A percentile compares a stretch with the other conserved stretches of the same genome.
phyloP scores from a whole-genome alignment of 257 asterid species.

The Jacaranda copaia region DNA sequence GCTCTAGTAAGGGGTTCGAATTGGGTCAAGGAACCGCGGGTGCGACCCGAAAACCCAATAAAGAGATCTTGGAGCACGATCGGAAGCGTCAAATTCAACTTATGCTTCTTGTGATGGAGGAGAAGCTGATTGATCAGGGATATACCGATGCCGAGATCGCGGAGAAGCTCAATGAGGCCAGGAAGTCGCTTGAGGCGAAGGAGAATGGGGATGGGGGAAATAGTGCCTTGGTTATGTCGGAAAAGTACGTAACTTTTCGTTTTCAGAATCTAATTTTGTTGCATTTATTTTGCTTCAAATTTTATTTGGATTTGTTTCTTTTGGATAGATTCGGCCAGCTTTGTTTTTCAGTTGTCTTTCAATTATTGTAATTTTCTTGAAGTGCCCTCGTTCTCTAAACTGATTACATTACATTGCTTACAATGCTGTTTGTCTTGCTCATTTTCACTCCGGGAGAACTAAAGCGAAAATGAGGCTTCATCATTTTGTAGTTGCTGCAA shows the following conservation, averaged over 20 bases:
- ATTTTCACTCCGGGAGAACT: too few species aligned
- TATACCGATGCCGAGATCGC: conserved; percentile 76
- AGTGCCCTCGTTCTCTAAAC: too few species aligned
- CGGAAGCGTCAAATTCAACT: conserved; percentile 89
- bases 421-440: too few species aligned
- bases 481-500: too few species aligned
- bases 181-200: conserved; percentile 64
- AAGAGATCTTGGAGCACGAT: conserved; percentile 88
- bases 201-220: conserved; percentile 47
- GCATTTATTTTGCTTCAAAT: not conserved
- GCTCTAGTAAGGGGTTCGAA: conserved; percentile 60
- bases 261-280: not conserved
- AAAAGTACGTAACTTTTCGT: conserved; percentile 46
- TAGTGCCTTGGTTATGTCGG: conserved; percentile 24
- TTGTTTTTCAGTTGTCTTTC: too few species aligned
- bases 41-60: conserved; percentile 57
- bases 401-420: too few species aligned
- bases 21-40: conserved; percentile 82
- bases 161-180: conserved; percentile 73
- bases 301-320: not conserved
- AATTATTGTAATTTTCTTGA: too few species aligned
- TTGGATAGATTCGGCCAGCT: not conserved
- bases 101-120: conserved; percentile 81
- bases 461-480: too few species aligned
- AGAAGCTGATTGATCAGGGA: conserved; percentile 75